Percentiles rank a stretch among this genome's conserved stretches.
These are phyloP conservation scores for Avena atlantica DNA, from an alignment of 176 grass and related monocot species.

Conservation along the genomic window DNA sequence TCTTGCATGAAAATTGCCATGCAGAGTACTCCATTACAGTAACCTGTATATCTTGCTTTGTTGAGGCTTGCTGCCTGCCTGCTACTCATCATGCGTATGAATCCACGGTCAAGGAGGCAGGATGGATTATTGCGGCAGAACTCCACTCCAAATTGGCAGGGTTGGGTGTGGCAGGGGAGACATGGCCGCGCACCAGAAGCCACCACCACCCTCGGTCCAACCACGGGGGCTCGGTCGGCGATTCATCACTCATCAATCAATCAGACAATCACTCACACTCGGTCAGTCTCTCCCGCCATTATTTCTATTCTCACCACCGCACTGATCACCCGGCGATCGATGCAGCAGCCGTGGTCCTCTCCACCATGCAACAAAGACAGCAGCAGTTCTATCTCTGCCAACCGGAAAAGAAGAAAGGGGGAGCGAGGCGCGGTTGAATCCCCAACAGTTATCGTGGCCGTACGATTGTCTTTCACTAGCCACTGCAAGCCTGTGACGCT, in stretches of 20 bases:
- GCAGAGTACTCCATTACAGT: no score
- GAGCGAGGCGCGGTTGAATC: neutral
- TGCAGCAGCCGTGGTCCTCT: slow-evolving; percentile 31
- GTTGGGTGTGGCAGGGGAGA: slow-evolving; percentile 37
- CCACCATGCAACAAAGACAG: neutral
- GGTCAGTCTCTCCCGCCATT: neutral
- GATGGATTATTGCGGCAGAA: neutral
- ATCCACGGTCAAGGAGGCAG: no score
- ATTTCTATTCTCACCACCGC: neutral
- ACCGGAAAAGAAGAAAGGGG: no score
- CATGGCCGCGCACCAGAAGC: slow-evolving; percentile 28
- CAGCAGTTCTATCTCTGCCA: neutral
- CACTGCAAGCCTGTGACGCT: neutral
- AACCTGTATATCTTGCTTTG: no score
- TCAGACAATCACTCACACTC: neutral
- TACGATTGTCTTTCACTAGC: neutral
- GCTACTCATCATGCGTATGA: no score
- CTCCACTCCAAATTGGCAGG: neutral
- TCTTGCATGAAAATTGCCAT: no score
- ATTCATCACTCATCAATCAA: neutral
- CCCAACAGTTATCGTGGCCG: neutral
- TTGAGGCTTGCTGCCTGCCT: no score
- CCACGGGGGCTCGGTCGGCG: neutral
- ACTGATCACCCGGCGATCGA: neutral
- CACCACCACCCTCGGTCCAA: slow-evolving; percentile 38